These are phyloP conservation scores for Mycena metata DNA, from an alignment of 768 basidiomycete genomes.

Conservation along the genomic window DNA sequence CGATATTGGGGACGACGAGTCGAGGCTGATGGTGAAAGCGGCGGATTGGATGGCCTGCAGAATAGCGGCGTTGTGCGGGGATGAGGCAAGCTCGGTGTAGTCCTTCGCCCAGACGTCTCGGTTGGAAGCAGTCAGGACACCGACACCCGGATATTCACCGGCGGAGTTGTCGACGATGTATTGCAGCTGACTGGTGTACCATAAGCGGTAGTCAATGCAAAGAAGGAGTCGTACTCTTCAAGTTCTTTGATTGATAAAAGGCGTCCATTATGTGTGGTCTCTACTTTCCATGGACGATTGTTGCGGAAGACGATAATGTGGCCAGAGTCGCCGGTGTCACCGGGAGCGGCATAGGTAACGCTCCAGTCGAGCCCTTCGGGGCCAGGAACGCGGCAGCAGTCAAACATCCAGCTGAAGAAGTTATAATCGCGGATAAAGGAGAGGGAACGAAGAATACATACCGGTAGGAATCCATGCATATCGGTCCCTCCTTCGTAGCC, in stretches of 20 bases:
- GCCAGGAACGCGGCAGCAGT: slow-evolving; percentile 87
- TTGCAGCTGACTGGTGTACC: slow-evolving; percentile 73
- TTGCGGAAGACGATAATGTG: slow-evolving; percentile 91
- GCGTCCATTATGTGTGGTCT: slow-evolving; percentile 65
- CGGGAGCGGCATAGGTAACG: slow-evolving; percentile 71
- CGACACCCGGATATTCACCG: slow-evolving; percentile 78
- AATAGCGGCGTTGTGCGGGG: slow-evolving; percentile 72
- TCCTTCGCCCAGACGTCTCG: slow-evolving; percentile 89
- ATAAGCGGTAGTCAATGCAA: neutral
- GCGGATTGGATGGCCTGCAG: slow-evolving; percentile 85
- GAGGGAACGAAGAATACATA: too few relatives aligned
- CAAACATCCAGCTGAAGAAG: slow-evolving; percentile 81
- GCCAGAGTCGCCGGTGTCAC: slow-evolving; percentile 72
- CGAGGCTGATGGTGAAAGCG: slow-evolving; percentile 88
- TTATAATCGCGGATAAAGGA: too few relatives aligned
- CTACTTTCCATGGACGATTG: slow-evolving; percentile 87
- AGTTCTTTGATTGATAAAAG: slow-evolving; percentile 77
- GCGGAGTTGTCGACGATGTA: slow-evolving; percentile 77
- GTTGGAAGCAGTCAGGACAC: slow-evolving; percentile 82
- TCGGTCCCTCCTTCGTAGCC: slow-evolving; percentile 71
- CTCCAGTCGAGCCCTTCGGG: slow-evolving; percentile 83
- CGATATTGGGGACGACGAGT: slow-evolving; percentile 67
- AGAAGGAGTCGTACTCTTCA: slow-evolving; percentile 60
- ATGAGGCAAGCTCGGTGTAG: slow-evolving; percentile 70
- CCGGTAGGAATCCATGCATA: slow-evolving; percentile 92